These are phyloP conservation scores for Calonectria hawksworthii DNA, from an alignment of 2,329 filamentous ascomycete genomes.

Conservation along the genomic window DNA sequence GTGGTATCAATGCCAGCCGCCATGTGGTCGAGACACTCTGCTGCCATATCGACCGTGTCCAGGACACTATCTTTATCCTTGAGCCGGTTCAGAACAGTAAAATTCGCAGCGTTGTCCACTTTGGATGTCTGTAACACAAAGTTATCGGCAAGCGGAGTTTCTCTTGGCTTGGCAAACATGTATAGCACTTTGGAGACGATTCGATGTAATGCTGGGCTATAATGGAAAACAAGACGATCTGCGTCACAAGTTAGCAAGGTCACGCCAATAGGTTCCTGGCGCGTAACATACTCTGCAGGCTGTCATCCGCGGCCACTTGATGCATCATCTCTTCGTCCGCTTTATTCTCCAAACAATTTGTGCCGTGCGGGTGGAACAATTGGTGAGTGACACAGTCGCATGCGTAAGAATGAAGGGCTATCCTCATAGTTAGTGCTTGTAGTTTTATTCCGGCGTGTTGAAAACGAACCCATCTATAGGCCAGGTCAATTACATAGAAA, in stretches of 20 bases:
- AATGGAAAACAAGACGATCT: slow-evolving; percentile 73
- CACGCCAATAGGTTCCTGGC: neutral
- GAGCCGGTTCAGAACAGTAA: slow-evolving; percentile 72
- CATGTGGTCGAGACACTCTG: slow-evolving; percentile 81
- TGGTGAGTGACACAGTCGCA: slow-evolving; percentile 79
- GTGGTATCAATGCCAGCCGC: slow-evolving; percentile 81
- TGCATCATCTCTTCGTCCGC: slow-evolving; percentile 77
- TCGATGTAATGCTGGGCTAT: slow-evolving; percentile 66
- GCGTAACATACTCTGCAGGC: slow-evolving; percentile 69
- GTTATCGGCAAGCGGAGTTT: slow-evolving; percentile 70
- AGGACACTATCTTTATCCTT: slow-evolving; percentile 64
- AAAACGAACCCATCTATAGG: slow-evolving; percentile 48
- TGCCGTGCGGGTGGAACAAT: slow-evolving; percentile 76
- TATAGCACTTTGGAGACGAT: slow-evolving; percentile 61
- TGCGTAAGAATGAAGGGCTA: slow-evolving; percentile 74
- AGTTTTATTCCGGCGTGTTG: neutral
- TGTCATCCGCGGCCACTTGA: slow-evolving; percentile 77
- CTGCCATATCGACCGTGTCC: slow-evolving; percentile 69
- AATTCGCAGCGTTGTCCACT: slow-evolving; percentile 61
- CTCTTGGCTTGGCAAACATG: slow-evolving; percentile 66
- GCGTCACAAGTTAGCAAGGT: slow-evolving; percentile 25
- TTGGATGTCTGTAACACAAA: slow-evolving; percentile 69
- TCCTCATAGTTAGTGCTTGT: slow-evolving; percentile 32
- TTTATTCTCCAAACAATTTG: slow-evolving; percentile 68
- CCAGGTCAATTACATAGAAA: slow-evolving; percentile 24